phyloP scores from a whole-genome alignment of 345 rosid species.

The Citrus reticulata region DNA sequence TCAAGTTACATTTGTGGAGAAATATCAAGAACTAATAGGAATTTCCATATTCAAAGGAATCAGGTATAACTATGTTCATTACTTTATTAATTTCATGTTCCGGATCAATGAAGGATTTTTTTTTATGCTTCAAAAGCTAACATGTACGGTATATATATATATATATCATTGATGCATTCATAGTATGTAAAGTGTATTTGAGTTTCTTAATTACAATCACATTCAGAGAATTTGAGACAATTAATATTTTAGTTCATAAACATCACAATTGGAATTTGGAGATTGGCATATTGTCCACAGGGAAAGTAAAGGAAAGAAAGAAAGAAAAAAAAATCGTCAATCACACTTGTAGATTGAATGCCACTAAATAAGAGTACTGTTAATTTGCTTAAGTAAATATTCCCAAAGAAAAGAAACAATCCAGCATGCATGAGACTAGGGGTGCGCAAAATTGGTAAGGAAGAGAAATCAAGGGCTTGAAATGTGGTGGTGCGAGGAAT shows the following conservation, averaged over 20 bases:
- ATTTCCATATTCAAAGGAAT: no score
- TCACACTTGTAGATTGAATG: not conserved
- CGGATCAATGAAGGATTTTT: no score
- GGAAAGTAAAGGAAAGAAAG: not conserved
- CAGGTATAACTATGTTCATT: no score
- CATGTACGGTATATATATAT: no score
- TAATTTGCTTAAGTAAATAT: not conserved
- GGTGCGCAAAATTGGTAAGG: constrained; percentile 15
- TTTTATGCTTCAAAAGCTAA: no score
- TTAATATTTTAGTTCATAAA: not conserved
- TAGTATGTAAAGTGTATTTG: not conserved
- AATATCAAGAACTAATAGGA: no score
- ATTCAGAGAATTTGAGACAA: not conserved
- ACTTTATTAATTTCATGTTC: no score
- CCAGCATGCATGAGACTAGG: no score
- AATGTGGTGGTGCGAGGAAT: constrained; percentile 23
- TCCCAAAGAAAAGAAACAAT: not conserved
- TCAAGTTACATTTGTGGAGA: no score
- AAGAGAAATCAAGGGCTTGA: constrained; percentile 27
- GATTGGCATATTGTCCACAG: not conserved
- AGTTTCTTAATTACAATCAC: no score
- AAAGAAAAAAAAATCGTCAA: not conserved
- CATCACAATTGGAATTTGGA: not conserved
- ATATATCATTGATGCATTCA: no score
- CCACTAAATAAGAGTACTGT: not conserved